These are phyloP conservation scores for Beauveria scarabaeidicola DNA, from an alignment of 2,329 filamentous ascomycete genomes.

Conservation along the genomic window DNA sequence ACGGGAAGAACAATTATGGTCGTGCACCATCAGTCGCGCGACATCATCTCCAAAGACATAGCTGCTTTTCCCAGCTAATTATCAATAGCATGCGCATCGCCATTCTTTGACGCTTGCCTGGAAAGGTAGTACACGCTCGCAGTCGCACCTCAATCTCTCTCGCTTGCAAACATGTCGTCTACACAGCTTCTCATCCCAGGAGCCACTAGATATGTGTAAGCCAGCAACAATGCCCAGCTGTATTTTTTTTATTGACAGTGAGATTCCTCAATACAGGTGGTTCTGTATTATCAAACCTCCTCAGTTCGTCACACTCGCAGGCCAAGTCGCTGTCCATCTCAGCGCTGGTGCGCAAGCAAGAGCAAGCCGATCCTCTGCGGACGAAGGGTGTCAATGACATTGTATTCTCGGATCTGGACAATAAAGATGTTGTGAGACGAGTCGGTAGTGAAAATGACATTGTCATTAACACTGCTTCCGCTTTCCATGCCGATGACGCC, in stretches of 20 bases:
- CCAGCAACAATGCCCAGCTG: neutral
- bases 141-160: neutral
- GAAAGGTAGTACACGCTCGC: no score
- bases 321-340: conserved; percentile 17
- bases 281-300: neutral
- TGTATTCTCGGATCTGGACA: conserved; percentile 16
- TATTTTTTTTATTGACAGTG: neutral
- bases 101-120: neutral
- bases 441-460: conserved; percentile 23
- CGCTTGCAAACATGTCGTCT: neutral
- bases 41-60: no score
- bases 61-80: neutral
- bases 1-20: no score
- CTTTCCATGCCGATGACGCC: conserved; percentile 29
- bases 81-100: neutral
- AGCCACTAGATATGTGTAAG: neutral
- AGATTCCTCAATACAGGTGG: neutral
- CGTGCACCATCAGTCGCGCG: no score
- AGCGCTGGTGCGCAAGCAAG: conserved; percentile 20
- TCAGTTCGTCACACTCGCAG: conserved; percentile 6
- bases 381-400: conserved; percentile 17
- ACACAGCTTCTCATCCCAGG: neutral
- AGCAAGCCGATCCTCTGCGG: conserved; percentile 18
- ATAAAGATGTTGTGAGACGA: conserved; percentile 15
- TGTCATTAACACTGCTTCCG: conserved; percentile 34